phyloP scores from a whole-genome alignment of 129 eudicot genomes.

The Gnaphalium uliginosum region DNA sequence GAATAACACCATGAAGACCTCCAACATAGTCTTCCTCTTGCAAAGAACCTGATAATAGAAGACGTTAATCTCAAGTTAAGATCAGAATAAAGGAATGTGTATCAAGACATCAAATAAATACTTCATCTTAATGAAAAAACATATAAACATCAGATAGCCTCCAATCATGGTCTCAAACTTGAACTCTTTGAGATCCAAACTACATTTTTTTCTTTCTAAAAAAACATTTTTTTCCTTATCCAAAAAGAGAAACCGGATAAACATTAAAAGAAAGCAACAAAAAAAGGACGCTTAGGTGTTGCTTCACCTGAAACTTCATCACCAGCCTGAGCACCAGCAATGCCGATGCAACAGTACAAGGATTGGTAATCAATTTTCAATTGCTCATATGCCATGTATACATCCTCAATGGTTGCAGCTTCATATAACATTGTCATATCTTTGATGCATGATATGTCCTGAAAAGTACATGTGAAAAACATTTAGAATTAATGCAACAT shows the following conservation, averaged over 20 bases:
- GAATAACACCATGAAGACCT: slow-evolving; percentile 65
- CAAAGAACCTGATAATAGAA: slow-evolving; percentile 36
- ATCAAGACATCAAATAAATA: background rate
- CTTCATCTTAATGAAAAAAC: background rate
- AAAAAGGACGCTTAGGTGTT: background rate
- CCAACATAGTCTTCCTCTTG: slow-evolving; percentile 59
- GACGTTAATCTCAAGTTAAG: background rate
- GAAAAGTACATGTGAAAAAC: background rate
- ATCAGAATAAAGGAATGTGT: background rate
- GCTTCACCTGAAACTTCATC: slow-evolving; percentile 58
- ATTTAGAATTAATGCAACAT: background rate
- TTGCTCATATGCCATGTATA: slow-evolving; percentile 86
- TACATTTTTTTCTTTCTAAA: no score
- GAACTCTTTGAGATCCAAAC: no score
- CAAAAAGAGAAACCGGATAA: background rate
- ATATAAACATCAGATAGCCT: background rate
- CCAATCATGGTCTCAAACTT: no score
- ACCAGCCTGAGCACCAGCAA: slow-evolving; percentile 90
- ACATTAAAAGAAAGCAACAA: background rate
- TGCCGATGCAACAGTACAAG: slow-evolving; percentile 86
- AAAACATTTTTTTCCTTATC: background rate
- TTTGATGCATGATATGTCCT: slow-evolving; percentile 95
- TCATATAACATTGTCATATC: slow-evolving; percentile 78
- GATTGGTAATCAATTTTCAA: slow-evolving; percentile 80
- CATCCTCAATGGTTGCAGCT: slow-evolving; percentile 79